Base-by-base conservation (phyloP, 116 monocot species). In the Dioscorea cayenensis region DNA sequence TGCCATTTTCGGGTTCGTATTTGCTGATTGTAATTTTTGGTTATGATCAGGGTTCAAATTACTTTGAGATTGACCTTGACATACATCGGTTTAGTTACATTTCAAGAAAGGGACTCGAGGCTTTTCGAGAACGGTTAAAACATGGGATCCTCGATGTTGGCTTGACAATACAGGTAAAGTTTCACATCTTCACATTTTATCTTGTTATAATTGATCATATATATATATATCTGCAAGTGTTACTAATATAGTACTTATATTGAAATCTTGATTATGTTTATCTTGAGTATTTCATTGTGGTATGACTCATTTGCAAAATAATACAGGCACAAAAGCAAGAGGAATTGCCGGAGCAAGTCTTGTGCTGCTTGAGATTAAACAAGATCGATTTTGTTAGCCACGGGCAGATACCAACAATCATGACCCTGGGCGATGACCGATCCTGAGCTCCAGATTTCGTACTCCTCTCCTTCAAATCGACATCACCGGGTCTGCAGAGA, bases 61-160 rank as follows among this genome's bases (percentile, higher is more conserved):
- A 96, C 75, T 92, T 96, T 71, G 95, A 96, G 85, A 84, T 96
- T 60, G 95, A 92, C 72, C 70, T 92, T 28, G 95, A 96, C 61
- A 73, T 96, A 71, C 95, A 96, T 79, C 83, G 95, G 10, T 96
- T 96, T 60, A 97, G 96, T 72, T 97, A 88, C 86, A 92, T 97
- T 60, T 85, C 96, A 70, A 89, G 96, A 77, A 97, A 97, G 69
- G 96, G 96, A 60, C 84, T 97, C 14, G 92, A 92, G 74, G 81
- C 89, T 28, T 97, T 97, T 32, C 83, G 85, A 29, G 93, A 97
- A 18, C 77, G 88, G 5, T 76, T 97, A 73, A 87, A 88, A 73
- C 51, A 84, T 77, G 89, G 90, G 5, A 81, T 90, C 38, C 66
- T 97, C 60, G 87, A 90, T 79, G 71, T 97, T 73, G 96, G 96